Percentiles rank a stretch among this genome's conserved stretches.
Conservation (phyloP, 805 yeast species). For the Pichia membranifaciens region DNA sequence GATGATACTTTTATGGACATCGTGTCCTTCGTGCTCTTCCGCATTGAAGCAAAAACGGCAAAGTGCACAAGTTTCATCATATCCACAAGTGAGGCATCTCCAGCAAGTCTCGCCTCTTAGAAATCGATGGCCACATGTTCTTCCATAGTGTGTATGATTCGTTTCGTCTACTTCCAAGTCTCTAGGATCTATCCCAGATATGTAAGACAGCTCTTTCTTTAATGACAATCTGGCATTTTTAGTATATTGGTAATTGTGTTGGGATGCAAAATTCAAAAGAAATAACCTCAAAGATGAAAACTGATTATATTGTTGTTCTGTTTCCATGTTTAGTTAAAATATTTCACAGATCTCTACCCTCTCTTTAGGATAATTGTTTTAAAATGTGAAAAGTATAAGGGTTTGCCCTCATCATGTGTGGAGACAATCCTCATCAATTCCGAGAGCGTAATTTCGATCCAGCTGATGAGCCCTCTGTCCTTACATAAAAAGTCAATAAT, state of each 20-base stretch:
- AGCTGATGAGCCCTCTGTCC: too few species aligned
- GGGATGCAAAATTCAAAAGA: constrained; percentile 8
- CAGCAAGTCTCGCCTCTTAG: constrained; percentile 77
- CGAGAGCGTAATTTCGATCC: too few species aligned
- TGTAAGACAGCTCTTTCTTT: constrained; percentile 1
- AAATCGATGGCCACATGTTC: constrained; percentile 72
- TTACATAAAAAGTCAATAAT: too few species aligned
- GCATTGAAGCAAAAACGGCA: constrained; percentile 73
- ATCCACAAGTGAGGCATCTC: constrained; percentile 68
- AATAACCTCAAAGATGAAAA: constrained; percentile 1
- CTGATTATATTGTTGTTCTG: neutral
- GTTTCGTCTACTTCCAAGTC: constrained; percentile 21
- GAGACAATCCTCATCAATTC: too few species aligned
- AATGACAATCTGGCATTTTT: constrained; percentile 5
- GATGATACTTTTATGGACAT: constrained; percentile 57
- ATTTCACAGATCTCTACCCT: too few species aligned
- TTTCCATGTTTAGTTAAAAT: neutral
- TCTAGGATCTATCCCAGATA: constrained; percentile 1
- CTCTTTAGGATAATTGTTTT: too few species aligned
- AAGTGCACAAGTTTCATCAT: constrained; percentile 78
- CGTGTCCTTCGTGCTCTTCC: constrained; percentile 66
- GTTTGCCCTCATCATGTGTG: too few species aligned
- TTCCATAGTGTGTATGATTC: constrained; percentile 43
- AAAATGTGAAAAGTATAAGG: too few species aligned
- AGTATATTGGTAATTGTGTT: constrained; percentile 12